Evolutionary conservation across 192 early-diverging fungal species (phyloP), one percentile per base, ranked within the genome.

Genomic region (Backusella australiensis): DNA sequence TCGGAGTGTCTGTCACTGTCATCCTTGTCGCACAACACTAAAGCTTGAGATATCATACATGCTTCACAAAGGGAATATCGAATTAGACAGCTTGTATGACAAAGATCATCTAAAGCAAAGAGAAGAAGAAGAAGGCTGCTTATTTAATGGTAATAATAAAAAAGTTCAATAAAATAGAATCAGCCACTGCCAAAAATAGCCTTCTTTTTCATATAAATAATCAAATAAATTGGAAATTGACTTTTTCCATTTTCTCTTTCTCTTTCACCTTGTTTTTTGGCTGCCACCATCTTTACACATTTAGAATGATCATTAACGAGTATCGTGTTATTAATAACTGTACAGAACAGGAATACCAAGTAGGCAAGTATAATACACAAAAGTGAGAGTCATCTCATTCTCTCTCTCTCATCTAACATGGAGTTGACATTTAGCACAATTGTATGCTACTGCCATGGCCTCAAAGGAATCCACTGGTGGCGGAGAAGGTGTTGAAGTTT

Each of bases 401-500:
- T 44, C 35, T 63, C 34, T 44, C 35, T 52, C 42, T 21, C 53
- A 26, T 76, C 34, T 63, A 63, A 75, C 35, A 73, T 71, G 32
- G 23, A 74, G 34, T 75, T 76, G 36, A 38, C 63, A 69, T 49
- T 26, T 66, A 76, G 93, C 90, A 34, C 93, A 94, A 83, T 83
- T 94, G 23, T 94, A 90, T 77, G 88, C 89, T 38, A 91, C 92
- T 59, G 92, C 92, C 56, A 84, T 92, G 84, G 90, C 91, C 80
- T 93, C 92, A 19, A 89, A 92, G 74, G 90, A 88, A 68, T 90
- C 93, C 78, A 94, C 92, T 8, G 92, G 93, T 41, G 90, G 89
- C 23, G 93, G 93, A 56, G 93, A 94, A 77, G 93, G 93, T 70
- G 93, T 94, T 52, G 91, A 94, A 83, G 90, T 94, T 39, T 41